phyloP scores from a whole-genome alignment of 179 eudicot species.

The Sideroxylon spinosum region DNA sequence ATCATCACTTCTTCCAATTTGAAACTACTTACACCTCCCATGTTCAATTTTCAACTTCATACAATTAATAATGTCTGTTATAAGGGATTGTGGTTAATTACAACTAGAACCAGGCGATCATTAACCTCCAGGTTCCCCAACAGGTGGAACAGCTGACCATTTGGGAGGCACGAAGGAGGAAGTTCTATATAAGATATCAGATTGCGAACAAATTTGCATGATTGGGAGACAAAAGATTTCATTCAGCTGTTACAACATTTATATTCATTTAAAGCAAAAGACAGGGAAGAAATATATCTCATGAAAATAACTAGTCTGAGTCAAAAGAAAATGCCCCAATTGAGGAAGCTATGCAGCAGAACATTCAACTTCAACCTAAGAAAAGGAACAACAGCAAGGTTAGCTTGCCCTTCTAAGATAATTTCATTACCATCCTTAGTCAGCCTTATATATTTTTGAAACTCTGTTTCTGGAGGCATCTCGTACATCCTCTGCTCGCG shows the following conservation, averaged over 20 bases:
- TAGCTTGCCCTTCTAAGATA: not conserved
- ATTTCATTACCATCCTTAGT: conserved; percentile 50
- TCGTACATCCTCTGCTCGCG: conserved; percentile 65
- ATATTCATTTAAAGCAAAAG: too few species aligned
- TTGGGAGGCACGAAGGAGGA: too few species aligned
- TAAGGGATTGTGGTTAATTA: too few species aligned
- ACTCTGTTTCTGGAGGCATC: conserved; percentile 78
- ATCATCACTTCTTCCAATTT: not conserved
- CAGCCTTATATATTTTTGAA: conserved; percentile 65
- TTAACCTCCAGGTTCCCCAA: too few species aligned
- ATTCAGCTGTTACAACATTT: too few species aligned
- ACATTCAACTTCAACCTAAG: not conserved
- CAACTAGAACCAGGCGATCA: too few species aligned
- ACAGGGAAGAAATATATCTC: too few species aligned
- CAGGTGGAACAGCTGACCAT: too few species aligned
- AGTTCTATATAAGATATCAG: too few species aligned
- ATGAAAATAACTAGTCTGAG: too few species aligned
- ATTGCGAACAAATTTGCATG: too few species aligned
- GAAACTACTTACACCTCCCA: not conserved
- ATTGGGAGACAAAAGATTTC: too few species aligned
- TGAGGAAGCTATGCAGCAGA: not conserved
- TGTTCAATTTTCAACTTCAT: not conserved
- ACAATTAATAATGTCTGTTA: not conserved
- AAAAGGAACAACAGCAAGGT: not conserved
- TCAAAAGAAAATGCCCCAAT: not conserved